Conservation (phyloP, 805 yeast genomes). For the Yarrowia osloensis region DNA sequence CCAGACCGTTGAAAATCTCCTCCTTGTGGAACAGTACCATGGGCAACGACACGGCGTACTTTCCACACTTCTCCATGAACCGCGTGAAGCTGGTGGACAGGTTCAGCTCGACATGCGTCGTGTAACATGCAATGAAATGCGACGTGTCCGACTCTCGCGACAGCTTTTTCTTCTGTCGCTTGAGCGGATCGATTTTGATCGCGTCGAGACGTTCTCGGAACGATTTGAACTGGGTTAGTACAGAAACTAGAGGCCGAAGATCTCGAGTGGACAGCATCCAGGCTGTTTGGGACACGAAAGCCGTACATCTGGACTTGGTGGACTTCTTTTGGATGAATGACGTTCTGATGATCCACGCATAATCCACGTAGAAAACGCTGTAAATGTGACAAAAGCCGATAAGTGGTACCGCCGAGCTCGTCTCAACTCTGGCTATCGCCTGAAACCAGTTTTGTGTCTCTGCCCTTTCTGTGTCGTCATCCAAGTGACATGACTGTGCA, state of each 20-base stretch:
- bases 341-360: too few relatives aligned
- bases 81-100: conserved; percentile 69
- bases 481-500: too few relatives aligned
- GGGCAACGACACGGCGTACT: conserved; percentile 68
- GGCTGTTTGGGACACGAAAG: too few relatives aligned
- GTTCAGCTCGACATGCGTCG: conserved; percentile 88
- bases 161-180: conserved; percentile 37
- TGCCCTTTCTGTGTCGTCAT: too few relatives aligned
- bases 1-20: conserved; percentile 57
- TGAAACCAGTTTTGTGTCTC: too few relatives aligned
- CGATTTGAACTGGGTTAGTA: conserved; percentile 39
- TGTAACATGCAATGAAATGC: conserved; percentile 73
- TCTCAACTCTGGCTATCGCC: too few relatives aligned
- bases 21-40: conserved; percentile 73
- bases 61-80: conserved; percentile 58
- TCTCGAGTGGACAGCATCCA: neutral
- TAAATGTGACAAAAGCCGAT: too few relatives aligned
- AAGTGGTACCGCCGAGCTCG: too few relatives aligned
- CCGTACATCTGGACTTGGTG: too few relatives aligned
- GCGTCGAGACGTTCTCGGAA: conserved; percentile 84
- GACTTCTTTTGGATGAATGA: too few relatives aligned
- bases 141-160: conserved; percentile 48
- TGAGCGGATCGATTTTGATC: conserved; percentile 74
- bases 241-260: neutral
- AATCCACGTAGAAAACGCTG: too few relatives aligned